Evolutionary conservation across 148 eudicot genomes (phyloP).

Genomic region (Heliosperma pusillum): DNA sequence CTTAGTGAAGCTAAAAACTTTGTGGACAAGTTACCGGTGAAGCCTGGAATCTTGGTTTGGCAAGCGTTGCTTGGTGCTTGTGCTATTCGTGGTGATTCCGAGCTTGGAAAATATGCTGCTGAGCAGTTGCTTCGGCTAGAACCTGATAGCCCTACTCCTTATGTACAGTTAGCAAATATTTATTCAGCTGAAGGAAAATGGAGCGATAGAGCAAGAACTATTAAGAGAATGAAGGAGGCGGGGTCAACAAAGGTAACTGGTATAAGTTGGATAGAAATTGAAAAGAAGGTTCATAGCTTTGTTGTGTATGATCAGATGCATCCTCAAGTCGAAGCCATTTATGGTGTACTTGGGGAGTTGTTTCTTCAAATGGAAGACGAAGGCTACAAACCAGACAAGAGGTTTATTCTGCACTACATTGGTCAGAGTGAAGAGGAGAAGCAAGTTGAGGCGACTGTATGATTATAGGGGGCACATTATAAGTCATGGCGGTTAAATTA

Average conservation of each 20-base stretch:
- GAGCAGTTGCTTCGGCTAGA: conserved; percentile 44
- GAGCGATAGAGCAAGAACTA: conserved; percentile 66
- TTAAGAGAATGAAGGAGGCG: conserved; percentile 63
- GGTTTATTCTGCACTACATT: conserved; percentile 35
- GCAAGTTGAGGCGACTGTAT: conserved; percentile 11
- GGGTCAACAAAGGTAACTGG: conserved; percentile 75
- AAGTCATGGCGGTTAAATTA: background rate
- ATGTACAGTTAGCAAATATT: conserved; percentile 68
- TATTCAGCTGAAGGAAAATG: conserved; percentile 68
- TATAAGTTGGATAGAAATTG: conserved; percentile 82
- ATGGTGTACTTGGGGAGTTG: conserved; percentile 39
- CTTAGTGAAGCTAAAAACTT: conserved; percentile 61
- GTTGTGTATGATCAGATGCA: conserved; percentile 74
- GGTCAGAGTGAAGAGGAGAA: conserved; percentile 35
- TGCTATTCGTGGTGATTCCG: conserved; percentile 54
- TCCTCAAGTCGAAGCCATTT: conserved; percentile 40
- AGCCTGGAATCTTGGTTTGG: conserved; percentile 69
- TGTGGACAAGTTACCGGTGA: conserved; percentile 48
- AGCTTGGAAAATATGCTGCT: conserved; percentile 70
- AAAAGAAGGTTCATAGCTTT: conserved; percentile 61
- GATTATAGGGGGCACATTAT: background rate
- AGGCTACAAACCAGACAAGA: conserved; percentile 58
- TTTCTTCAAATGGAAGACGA: conserved; percentile 65
- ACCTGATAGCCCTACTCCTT: conserved; percentile 62
- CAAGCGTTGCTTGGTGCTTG: conserved; percentile 87